Percentiles rank a stretch among this genome's conserved stretches.
phyloP scores from a whole-genome alignment of 208 protist genomes.

The Trypanosoma congolense region DNA sequence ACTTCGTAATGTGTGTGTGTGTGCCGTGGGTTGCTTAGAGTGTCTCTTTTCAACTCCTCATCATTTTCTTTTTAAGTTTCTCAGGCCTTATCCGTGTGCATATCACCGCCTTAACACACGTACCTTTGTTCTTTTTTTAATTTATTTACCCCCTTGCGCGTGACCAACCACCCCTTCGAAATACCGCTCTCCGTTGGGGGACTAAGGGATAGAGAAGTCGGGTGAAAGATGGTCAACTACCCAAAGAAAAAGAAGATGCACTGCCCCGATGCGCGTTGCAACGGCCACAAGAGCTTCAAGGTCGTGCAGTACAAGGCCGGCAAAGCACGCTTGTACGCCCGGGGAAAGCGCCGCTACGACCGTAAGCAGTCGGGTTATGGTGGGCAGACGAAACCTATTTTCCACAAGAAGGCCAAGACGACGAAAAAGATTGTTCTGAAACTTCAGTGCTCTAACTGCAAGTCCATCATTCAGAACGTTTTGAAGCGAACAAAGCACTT shows the following conservation, averaged over 20 bases:
- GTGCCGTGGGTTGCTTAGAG: too few species aligned
- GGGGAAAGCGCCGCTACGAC: conserved; percentile 99
- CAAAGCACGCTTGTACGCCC: conserved; percentile 97
- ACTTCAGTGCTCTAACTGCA: conserved; percentile 97
- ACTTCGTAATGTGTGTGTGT: too few species aligned
- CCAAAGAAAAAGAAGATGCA: conserved; percentile 92
- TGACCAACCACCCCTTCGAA: too few species aligned
- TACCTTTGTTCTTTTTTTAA: conserved; percentile 6
- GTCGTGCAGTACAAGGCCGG: conserved; percentile 99
- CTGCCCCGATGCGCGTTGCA: conserved; percentile 87
- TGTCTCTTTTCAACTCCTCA: too few species aligned
- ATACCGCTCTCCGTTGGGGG: neutral
- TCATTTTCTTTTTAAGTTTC: conserved; percentile 13
- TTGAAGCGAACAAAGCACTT: conserved; percentile 99
- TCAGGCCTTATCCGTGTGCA: too few species aligned
- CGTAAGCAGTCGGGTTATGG: conserved; percentile 99
- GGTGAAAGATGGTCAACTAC: conserved; percentile 85
- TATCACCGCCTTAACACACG: neutral
- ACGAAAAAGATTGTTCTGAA: conserved; percentile 99
- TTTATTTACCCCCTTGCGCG: conserved; percentile 17
- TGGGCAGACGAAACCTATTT: conserved; percentile 99
- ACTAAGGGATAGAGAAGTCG: neutral
- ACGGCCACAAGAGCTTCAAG: conserved; percentile 97
- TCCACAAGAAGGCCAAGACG: conserved; percentile 99
- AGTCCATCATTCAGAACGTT: conserved; percentile 90